Evolutionary conservation across 164 flowering plant species (phyloP), one percentile per base, ranked within the genome.

Genomic region (Echeveria elegans): DNA sequence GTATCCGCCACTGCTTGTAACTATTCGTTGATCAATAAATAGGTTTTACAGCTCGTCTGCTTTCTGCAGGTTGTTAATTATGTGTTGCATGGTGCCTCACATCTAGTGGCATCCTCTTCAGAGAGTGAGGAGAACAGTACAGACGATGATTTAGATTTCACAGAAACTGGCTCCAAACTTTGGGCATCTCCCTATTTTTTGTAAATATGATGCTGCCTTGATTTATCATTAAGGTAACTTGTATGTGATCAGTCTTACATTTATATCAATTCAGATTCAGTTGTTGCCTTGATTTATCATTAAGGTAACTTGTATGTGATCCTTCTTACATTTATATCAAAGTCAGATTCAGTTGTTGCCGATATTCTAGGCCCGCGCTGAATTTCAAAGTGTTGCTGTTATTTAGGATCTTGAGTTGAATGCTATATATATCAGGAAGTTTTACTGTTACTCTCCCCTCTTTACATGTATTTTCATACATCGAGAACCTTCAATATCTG

Each of bases 41-140:
- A 30, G 7, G 52, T 21, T 5, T 1, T 43, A n/a, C 63, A 43
- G 31, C 16, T 4, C 8, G 15, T 67, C 47, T 66, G 18, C 30
- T 60, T 37, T 40, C 14, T n/a, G 53, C 81, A 91, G 97, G 79
- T 88, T 48, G 82, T 83, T 58, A 76, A 77, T 16, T 87, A 79
- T 72, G 10, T 89, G 15, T 62, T 85, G 50, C 77, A 79, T 32
- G 86, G 70, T 24, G 58, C 73, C 14, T 36, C 72, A 12, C 60
- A 68, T 2, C 15, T 66, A 29, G 32, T 38, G 7, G 70, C 69
- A 36, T 26, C 61, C 61, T 81, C 83, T 69, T 83, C 87, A 15
- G 92, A 87, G 28, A 84, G 92, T 56, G 92, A 90, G 53, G 75
- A 81, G 68, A 93, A 90, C 67, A 78, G 85, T 56, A 19, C 61